Base-by-base conservation (phyloP, 129 eudicot genomes). In the Lactuca sativa region DNA sequence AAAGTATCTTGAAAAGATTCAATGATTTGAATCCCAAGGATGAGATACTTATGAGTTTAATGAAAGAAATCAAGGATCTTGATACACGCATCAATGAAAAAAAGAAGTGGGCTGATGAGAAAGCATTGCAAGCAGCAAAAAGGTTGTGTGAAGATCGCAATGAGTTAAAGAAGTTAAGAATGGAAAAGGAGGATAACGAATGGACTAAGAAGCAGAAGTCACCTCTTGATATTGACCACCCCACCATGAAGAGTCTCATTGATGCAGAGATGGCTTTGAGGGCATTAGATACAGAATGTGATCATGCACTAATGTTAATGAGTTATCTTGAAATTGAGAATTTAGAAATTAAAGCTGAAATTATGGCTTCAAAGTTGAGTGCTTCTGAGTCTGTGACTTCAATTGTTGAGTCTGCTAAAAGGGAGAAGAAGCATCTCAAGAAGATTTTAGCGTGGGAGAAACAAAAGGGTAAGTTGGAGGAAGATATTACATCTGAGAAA, bases 91-190 rank as follows among this genome's bases (percentile, higher is more conserved):
- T 90, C 15, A 78, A 82, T 78, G 97, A 90, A 60, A 74, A 95
- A 62, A 90, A 87, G 68, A 89, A 86, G 4, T 86, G 95, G 97
- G 97, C 97, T 36, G 87, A 86, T 53, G 82, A 86, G 74, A 90
- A 86, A 77, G 97, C 87, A 8, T 63, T 90, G 89, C 91, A 86
- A 79, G 97, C 95, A 55, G 95, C 95, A 10, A 76, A 83, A 62
- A 90, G 81, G 84, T 83, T 90, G 2, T 78, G 87, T 56, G 77
- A 80, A 74, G 95, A 90, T 66, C 73, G 85, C 36, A 84, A 90
- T 4, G 85, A 90, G 67, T 82, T 86, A 13, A 84, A 86, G 84
- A 77, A 75, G 75, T 57, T 90, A 63, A 82, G 89, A 66, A 86
- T 84, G 83, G 95, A 86, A 76, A 86, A 79, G 59, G 91, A 86